Evolutionary conservation across 148 eudicot genomes (phyloP).

Genomic region (Diospyros kaki): DNA sequence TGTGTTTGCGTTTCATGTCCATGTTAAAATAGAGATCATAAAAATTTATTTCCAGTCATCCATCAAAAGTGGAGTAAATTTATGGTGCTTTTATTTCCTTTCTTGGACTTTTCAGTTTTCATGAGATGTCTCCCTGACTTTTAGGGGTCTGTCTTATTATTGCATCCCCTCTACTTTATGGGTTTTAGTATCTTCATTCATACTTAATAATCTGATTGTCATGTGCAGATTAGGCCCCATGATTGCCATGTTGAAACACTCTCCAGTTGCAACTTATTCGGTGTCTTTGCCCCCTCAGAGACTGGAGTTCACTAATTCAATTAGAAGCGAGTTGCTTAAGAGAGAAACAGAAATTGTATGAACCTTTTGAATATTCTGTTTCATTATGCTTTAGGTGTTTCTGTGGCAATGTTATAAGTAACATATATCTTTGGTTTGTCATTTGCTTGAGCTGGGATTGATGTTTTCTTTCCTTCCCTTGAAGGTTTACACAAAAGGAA

Average conservation of each 20-base stretch:
- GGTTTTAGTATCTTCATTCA: constrained; percentile 1
- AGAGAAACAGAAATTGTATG: constrained; percentile 58
- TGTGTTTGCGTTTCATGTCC: background rate
- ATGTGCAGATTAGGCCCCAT: constrained; percentile 79
- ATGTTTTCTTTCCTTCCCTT: background rate
- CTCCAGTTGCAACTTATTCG: constrained; percentile 59
- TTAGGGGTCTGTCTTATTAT: background rate
- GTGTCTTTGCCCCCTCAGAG: constrained; percentile 73
- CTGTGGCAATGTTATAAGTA: background rate
- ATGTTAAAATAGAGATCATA: background rate
- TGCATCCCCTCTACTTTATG: background rate
- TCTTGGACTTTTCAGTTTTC: background rate
- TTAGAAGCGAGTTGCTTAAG: constrained; percentile 49
- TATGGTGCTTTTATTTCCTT: constrained; percentile 8
- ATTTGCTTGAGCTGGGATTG: constrained; percentile 8
- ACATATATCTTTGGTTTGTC: background rate
- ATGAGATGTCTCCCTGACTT: background rate
- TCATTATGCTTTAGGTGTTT: background rate
- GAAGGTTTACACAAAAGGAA: constrained; percentile 61
- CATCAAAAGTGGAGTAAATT: background rate
- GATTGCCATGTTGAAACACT: constrained; percentile 88
- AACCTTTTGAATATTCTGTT: constrained; percentile 10
- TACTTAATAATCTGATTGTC: background rate
- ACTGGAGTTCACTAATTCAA: constrained; percentile 51
- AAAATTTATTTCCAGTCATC: background rate